Base-by-base conservation (phyloP, 2,329 filamentous ascomycete species). In the Fusarium sp. region DNA sequence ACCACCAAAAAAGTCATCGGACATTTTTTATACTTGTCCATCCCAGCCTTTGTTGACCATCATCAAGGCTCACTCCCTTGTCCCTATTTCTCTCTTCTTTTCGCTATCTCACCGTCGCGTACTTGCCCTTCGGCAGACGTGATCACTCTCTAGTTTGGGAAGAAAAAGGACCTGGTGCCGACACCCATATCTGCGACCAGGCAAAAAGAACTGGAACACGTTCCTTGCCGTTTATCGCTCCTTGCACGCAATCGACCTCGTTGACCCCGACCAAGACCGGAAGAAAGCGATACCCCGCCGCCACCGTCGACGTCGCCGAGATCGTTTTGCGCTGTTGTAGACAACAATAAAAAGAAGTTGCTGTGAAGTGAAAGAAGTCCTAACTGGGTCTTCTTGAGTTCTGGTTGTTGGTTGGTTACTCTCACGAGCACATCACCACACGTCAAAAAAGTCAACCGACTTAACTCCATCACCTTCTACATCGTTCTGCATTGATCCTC, bases 151-250 rank as follows among this genome's bases (percentile, higher is more conserved):
- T 72, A 69, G 67, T 51, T 56, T 69, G 40, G 64, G 63, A 72
- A 67, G 62, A 71, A 53, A 55, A 71, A 61, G 65, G 64, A 55
- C 46, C 61, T 60, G 71, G 75, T 73, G 61, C 72, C 76, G 72
- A 75, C 72, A 67, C 56, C 58, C 60, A 27, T 9, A 53, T 63
- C 36, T 62, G 72, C 77, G 73, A 76, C 65, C 70, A 73, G 73
- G 73, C 70, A 69, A 76, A 57, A 77, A 77, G 78, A 79, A 81
- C 80, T 82, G 80, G 75, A 82, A 82, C 62, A 82, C 81, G 81
- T 81, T 81, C 74, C 71, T 79, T 77, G 69, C 44, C 55, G 67
- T 70, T 70, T 61, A 65, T 79, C 77, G 74, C 74, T 70, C 69
- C 72, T 73, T 75, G 58, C 69, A 71, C 75, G 76, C 77, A 79